Evolutionary conservation across 441 rosid species (phyloP).

Genomic region (Corymbia calophylla): DNA sequence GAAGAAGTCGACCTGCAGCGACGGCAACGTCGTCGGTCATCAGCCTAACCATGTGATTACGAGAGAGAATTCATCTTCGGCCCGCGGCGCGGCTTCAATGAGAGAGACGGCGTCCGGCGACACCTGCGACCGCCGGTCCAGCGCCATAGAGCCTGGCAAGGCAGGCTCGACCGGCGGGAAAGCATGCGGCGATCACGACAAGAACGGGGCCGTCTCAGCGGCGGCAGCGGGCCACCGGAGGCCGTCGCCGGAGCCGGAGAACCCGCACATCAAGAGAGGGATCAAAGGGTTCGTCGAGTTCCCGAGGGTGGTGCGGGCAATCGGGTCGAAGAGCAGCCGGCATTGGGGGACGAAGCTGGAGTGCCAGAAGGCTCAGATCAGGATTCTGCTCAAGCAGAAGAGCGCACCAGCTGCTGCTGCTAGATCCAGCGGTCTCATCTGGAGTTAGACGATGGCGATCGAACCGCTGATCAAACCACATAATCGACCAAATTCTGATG

Average conservation of each 20-base stretch:
- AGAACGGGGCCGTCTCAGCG: not conserved
- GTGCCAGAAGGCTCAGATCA: constrained; percentile 68
- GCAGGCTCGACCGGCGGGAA: constrained; percentile 3
- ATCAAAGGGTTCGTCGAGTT: constrained; percentile 86
- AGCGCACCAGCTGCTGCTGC: not conserved
- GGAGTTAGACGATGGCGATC: not conserved
- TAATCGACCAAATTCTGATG: not conserved
- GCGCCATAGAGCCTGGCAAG: not conserved
- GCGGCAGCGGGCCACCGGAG: constrained; percentile 17
- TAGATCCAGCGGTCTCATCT: not conserved
- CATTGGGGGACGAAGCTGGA: constrained; percentile 80
- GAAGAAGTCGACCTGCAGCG: not conserved
- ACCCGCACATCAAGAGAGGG: constrained; percentile 81
- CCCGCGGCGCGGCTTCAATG: not conserved
- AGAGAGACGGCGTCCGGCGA: not conserved
- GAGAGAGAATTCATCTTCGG: not conserved
- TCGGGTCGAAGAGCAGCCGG: constrained; percentile 47
- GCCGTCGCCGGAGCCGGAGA: constrained; percentile 45
- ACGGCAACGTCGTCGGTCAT: not conserved
- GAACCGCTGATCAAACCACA: not conserved
- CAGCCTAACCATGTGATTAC: not conserved
- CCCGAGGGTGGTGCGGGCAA: constrained; percentile 62
- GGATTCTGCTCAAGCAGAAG: constrained; percentile 53
- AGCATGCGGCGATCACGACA: constrained; percentile 2
- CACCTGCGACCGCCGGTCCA: not conserved